Evolutionary conservation across 73 alveolate genomes (phyloP).

Genomic region (Tetrahymena malaccensis): DNA sequence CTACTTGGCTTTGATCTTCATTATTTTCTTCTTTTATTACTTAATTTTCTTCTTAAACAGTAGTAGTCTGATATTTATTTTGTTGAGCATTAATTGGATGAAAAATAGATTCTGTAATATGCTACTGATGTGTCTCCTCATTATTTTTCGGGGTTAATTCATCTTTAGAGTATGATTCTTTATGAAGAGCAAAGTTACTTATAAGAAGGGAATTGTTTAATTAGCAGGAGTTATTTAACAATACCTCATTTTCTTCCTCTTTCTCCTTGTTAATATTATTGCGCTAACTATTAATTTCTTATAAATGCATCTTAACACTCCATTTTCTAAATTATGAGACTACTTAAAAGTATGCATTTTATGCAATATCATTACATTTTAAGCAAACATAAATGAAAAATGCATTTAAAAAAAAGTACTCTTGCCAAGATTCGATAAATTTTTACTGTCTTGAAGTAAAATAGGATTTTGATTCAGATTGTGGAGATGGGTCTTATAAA

Average conservation of each 20-base stretch:
- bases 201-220: background rate
- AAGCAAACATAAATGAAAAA: background rate
- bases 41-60: background rate
- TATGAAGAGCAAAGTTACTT: background rate
- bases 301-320: background rate
- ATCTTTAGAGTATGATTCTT: background rate
- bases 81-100: background rate
- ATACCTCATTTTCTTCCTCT: no score
- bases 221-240: no score
- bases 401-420: background rate
- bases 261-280: background rate
- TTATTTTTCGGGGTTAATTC: background rate
- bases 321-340: background rate
- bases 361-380: background rate
- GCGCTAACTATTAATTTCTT: background rate
- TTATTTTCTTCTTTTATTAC: background rate
- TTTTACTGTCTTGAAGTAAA: background rate
- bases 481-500: background rate
- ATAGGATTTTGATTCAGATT: background rate
- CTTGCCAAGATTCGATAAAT: background rate
- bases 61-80: background rate
- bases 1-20: background rate
- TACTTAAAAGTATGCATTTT: background rate
- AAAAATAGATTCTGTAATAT: background rate
- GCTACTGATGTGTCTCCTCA: background rate